These are phyloP conservation scores for Heteromeles arbutifolia DNA, from an alignment of 306 rosid species.

Conservation along the genomic window DNA sequence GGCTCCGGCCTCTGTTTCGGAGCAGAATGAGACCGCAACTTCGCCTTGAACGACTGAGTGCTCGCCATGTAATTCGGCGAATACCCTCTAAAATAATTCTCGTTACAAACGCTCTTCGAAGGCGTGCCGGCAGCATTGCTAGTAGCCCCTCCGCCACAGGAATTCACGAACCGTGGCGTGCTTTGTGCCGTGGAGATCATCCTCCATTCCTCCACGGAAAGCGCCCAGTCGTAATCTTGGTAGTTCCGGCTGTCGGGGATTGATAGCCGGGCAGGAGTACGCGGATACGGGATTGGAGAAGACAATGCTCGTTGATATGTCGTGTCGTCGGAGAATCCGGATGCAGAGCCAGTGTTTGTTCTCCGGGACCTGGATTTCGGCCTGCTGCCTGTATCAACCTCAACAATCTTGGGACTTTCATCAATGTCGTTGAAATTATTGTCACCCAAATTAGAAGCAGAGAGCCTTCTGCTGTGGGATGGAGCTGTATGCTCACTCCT, in stretches of 20 bases:
- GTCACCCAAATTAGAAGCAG: conserved; percentile 45
- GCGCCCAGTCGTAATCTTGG: conserved; percentile 60
- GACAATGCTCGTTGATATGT: conserved; percentile 35
- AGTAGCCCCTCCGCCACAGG: conserved; percentile 24
- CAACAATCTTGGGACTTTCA: conserved; percentile 74
- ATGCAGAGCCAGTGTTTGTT: conserved; percentile 51
- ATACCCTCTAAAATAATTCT: conserved; percentile 33
- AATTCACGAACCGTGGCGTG: conserved; percentile 62
- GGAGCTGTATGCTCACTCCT: conserved; percentile 50
- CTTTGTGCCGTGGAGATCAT: conserved; percentile 75
- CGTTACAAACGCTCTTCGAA: conserved; percentile 47
- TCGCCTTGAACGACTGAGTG: conserved; percentile 75
- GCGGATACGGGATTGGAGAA: conserved; percentile 40
- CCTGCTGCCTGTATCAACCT: conserved; percentile 70
- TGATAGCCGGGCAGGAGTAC: conserved; percentile 33
- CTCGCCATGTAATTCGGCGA: conserved; percentile 69
- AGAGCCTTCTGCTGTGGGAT: conserved; percentile 54
- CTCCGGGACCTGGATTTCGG: conserved; percentile 69
- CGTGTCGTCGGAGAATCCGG: conserved; percentile 57
- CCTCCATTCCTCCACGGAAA: conserved; percentile 59
- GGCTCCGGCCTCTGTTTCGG: conserved; percentile 86
- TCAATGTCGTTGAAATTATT: conserved; percentile 23
- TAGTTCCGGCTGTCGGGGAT: conserved; percentile 40
- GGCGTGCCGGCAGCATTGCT: conserved; percentile 40
- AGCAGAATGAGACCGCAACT: conserved; percentile 81